These are phyloP conservation scores for Dictyostelium firmibasis DNA, from an alignment of 78 protist genomes.

Conservation along the genomic window DNA sequence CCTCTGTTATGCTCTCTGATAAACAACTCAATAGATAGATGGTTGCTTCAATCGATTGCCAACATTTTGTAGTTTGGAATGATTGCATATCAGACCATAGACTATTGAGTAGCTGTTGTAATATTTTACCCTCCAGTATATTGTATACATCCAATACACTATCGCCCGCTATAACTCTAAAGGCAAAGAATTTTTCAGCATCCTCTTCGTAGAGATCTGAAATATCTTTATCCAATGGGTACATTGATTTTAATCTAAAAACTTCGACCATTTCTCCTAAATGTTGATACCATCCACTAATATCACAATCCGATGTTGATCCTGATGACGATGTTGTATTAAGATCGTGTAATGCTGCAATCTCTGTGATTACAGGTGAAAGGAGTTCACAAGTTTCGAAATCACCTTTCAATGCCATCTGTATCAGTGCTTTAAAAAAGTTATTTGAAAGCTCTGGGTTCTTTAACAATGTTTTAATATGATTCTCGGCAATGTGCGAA, in stretches of 20 bases:
- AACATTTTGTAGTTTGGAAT: not conserved
- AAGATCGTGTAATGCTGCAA: conserved; percentile 1
- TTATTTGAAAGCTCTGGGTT: not conserved
- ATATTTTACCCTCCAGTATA: conserved; percentile 9
- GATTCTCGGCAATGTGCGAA: conserved; percentile 56
- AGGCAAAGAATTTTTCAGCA: not conserved
- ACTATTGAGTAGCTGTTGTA: not conserved
- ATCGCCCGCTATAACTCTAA: conserved; percentile 54
- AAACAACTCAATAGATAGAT: conserved; percentile 31
- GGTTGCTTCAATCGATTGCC: conserved; percentile 65
- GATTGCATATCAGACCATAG: conserved; percentile 54
- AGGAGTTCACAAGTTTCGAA: conserved; percentile 26
- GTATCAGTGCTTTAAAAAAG: not conserved
- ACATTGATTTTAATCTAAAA: conserved; percentile 14
- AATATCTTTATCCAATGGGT: conserved; percentile 30
- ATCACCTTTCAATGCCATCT: not conserved
- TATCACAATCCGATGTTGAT: not conserved
- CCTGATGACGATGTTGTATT: not conserved
- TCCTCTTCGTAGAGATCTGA: not conserved
- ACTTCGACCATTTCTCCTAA: conserved; percentile 22
- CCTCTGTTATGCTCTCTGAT: conserved; percentile 44
- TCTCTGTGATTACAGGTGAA: conserved; percentile 25
- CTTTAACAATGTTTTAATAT: not conserved
- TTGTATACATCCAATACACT: conserved; percentile 8
- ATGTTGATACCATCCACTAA: not conserved